A percentile compares a stretch with the other conserved stretches of the same genome.
Evolutionary conservation across 2,329 filamentous ascomycete species (phyloP).

Genomic region (Aspergillus pseudotamarii): DNA sequence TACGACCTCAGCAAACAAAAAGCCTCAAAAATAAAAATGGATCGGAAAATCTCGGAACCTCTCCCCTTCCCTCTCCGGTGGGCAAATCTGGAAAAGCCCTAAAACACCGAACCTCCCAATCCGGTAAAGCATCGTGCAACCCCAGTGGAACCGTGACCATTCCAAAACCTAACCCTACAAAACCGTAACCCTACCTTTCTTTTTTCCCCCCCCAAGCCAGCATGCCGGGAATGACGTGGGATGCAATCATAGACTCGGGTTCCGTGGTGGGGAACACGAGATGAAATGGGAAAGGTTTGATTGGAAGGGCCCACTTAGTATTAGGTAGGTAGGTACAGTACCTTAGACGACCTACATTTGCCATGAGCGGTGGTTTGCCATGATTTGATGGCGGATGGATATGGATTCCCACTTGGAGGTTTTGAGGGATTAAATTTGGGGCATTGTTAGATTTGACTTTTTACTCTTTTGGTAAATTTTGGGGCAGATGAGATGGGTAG

Average conservation of each 20-base stretch:
- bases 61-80: conserved; percentile 16
- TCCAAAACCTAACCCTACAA: conserved; percentile 6
- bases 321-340: background rate
- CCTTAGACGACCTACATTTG: background rate
- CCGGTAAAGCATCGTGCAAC: background rate
- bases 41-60: conserved; percentile 19
- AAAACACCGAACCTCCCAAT: conserved; percentile 26
- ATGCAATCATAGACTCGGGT: background rate
- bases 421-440: background rate
- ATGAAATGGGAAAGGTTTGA: background rate
- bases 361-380: background rate
- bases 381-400: background rate
- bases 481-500: background rate
- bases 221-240: background rate
- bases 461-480: background rate
- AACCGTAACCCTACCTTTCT: background rate
- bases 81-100: conserved; percentile 24
- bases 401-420: background rate
- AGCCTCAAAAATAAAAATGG: background rate
- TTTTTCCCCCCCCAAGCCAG: background rate
- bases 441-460: background rate
- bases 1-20: background rate
- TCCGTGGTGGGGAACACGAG: background rate
- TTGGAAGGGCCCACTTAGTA: background rate
- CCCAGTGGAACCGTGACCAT: conserved; percentile 8